Evolutionary conservation across 2,329 filamentous ascomycete genomes (phyloP), one percentile per base, ranked within the genome.

Genomic region (Dothiorella sarmentorum): DNA sequence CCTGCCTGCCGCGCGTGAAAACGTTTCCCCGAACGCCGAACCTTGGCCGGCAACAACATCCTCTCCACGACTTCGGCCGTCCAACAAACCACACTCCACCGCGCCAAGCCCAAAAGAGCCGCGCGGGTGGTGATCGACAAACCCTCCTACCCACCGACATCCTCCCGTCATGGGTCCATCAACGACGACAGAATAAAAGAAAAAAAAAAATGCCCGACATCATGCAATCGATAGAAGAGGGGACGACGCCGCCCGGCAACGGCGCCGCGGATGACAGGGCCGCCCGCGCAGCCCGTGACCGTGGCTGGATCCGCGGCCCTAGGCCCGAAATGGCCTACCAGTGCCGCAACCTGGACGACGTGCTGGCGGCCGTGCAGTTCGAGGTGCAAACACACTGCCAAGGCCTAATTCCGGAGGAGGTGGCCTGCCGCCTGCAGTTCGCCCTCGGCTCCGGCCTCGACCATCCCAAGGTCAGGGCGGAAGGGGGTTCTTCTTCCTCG

Each of bases 261-360:
- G 13, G 24, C 9, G 31, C 4, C 17, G 10, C 31, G n/a, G n/a
- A n/a, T n/a, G n/a, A n/a, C n/a, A n/a, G n/a, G n/a, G n/a, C n/a
- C n/a, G n/a, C n/a, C n/a, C n/a, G n/a, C n/a, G n/a, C n/a, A n/a
- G n/a, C n/a, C n/a, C n/a, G 29, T n/a, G 43, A 15, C 52, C 26
- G 3, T 18, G 27, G 18, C 17, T 37, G 40, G 42, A 35, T 24
- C 4, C 33, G 40, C 31, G 20, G 22, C n/a, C 38, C 20, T 7
- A 27, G 20, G n/a, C 55, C 55, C 13, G 29, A 49, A 22, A 40
- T 49, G 43, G 43, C 55, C 7, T 58, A 47, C 15, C 55, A 49
- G 24, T 58, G 55, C 43, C n/a, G 43, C 20, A 38, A 49, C 17
- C 55, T 58, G 18, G 55, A 58, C 33, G 55, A 58, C 33, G 22